Base-by-base conservation (phyloP, 306 rosid species). In the Rubus parviflorus region DNA sequence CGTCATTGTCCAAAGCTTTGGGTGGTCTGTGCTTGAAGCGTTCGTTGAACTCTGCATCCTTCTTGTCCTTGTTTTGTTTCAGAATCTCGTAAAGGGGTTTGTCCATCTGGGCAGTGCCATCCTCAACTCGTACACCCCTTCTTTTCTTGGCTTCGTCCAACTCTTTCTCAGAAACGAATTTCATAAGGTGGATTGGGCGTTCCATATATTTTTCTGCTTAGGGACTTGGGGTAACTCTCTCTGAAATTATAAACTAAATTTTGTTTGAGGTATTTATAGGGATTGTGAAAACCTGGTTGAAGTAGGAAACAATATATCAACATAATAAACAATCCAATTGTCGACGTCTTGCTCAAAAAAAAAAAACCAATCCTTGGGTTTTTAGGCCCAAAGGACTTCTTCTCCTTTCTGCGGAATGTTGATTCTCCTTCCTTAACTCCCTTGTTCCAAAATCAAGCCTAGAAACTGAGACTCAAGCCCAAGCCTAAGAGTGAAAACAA, bases 1-100 rank as follows among this genome's bases (percentile, higher is more conserved):
- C 98, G 4, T 94, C 98, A n/a, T 92, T 96, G 3, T 94, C 97
- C 86, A 94, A 86, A 81, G 98, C 93, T 87, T 94, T 94, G 65
- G 98, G 97, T 25, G 97, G 97, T 78, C 98, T 90, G 77, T 94
- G 98, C 89, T 94, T 94, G 81, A 94, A 94, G 41, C 97, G 88
- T 79, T 94, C 97, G 74, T 85, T 92, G 80, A 94, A 90, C 77
- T 94, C 97, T 1, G 97, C 94, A 80, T 94, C 98, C 72, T 71
- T 77, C 88, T 84, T 91, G 85, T 94, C 96, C 85, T 91, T 94
- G 49, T 94, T 91, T 79, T 94, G 96, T 90, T 86, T 92, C 14
- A 91, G 9, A 64, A 92, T 94, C 93, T 94, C 93, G 80, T 11
- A 89, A 64, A 94, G 95, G 63, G 97, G 93, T 85, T 93, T 86